Base-by-base conservation (phyloP, 2,329 filamentous ascomycete species). In the Drechslerella coelobrocha region DNA sequence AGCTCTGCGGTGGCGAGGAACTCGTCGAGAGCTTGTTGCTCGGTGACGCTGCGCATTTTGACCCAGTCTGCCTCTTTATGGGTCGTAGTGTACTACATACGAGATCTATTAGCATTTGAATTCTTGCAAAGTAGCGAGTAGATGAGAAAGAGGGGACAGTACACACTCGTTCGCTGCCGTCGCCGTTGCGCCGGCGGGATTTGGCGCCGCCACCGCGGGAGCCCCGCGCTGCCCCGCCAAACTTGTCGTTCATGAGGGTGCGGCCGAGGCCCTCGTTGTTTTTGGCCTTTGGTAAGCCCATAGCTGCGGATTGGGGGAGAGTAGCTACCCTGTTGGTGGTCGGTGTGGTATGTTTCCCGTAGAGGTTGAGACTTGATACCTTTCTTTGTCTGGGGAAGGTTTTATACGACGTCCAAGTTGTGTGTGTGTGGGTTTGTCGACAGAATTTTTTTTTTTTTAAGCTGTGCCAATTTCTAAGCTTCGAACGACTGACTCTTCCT, bases 41-140 rank as follows among this genome's bases (percentile, higher is more conserved):
- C 91, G 3, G 94, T 99, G 75, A 99, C 90, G 79, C 91, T 96
- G 82, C 93, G 91, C 94, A 99, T 97, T 84, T 97, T 99, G 78
- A 97, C 91, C 92, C 92, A 99, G 75, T 91, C 85, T 34, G 93
- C 94, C 81, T 97, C 92, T 78, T 95, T 88, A 75, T 87, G 88
- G 74, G 90, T 89, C 78, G 96, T 97, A 52, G 91, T 94, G 76
- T 99, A 99, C 83, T 89, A 34, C 24, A 37, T 27, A 12, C 29
- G 27, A 77, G 79, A 71, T 8, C 23, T 26, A 2, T 24, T 9
- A 23, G 23, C 24, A 27, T 51, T 51, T 3, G 27, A 23, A 6
- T 12, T 23, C n/a, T 3, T 12, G 23, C 9, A 8, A 56, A 14
- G 52, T 39, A 34, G 12, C 17, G 12, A n/a, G 43, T 26, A 9